Evolutionary conservation across 2,329 filamentous ascomycete species (phyloP).

Genomic region (Hypoxylon sp.): DNA sequence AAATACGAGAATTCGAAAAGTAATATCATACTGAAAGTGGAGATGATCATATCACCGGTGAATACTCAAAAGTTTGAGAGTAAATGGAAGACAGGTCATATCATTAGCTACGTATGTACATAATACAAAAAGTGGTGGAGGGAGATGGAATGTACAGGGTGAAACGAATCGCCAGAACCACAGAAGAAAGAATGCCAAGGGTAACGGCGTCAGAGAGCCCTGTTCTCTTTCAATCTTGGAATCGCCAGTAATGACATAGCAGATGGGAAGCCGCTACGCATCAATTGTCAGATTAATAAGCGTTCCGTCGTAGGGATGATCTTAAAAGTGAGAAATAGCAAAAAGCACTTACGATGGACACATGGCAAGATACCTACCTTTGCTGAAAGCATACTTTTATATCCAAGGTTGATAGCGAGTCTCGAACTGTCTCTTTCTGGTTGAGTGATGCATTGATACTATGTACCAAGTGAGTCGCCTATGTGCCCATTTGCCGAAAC

Average conservation of each 20-base stretch:
- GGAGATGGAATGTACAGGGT: constrained; percentile 67
- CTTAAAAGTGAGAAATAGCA: constrained; percentile 4
- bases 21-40: not conserved
- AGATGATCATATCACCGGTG: not conserved
- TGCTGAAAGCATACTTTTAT: not conserved
- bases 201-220: constrained; percentile 74
- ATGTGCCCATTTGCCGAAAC: not conserved
- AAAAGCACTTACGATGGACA: constrained; percentile 46
- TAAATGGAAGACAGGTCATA: constrained; percentile 8
- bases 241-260: constrained; percentile 66
- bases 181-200: constrained; percentile 39
- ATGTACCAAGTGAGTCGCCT: constrained; percentile 23
- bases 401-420: constrained; percentile 1
- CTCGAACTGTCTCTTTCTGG: not conserved
- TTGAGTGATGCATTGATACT: constrained; percentile 36
- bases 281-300: constrained; percentile 65
- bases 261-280: constrained; percentile 69
- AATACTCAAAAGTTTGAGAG: not conserved
- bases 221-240: constrained; percentile 68
- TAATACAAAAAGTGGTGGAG: constrained; percentile 2
- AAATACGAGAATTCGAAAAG: constrained; percentile 11
- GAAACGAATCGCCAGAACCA: constrained; percentile 75
- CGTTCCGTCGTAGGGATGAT: constrained; percentile 58
- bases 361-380: constrained; percentile 26
- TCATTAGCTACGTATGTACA: constrained; percentile 31